Conservation (phyloP, 371 early-diverging fungal species). For the Mortierella sp. region DNA sequence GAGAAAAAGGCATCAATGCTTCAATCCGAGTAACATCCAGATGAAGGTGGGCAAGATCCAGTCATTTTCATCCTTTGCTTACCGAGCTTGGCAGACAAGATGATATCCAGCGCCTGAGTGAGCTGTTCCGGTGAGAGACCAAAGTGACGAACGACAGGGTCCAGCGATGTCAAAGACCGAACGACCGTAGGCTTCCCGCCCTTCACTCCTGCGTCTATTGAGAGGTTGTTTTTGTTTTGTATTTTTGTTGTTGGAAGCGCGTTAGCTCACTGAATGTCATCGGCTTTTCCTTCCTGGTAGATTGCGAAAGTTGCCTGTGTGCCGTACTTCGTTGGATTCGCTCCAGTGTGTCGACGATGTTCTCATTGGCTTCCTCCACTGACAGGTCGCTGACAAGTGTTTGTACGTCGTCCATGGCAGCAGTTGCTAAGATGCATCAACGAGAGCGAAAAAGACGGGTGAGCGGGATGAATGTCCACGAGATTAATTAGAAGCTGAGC, state of each 20-base stretch:
- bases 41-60: too few relatives aligned
- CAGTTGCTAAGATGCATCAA: conserved; percentile 6
- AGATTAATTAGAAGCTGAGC: not conserved
- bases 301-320: not conserved
- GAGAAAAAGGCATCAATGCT: not conserved
- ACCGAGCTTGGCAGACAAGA: conserved; percentile 39
- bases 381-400: conserved; percentile 18
- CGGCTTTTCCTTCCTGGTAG: not conserved
- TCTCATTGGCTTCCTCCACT: conserved; percentile 36
- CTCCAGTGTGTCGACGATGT: conserved; percentile 30
- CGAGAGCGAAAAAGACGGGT: not conserved
- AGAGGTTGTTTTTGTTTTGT: not conserved
- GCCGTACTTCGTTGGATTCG: conserved; percentile 44
- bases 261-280: not conserved
- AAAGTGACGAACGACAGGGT: conserved; percentile 22
- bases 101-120: conserved; percentile 25
- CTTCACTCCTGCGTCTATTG: conserved; percentile 47
- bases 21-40: not conserved
- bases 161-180: conserved; percentile 26
- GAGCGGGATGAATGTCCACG: not conserved
- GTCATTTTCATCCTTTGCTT: not conserved
- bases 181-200: conserved; percentile 41
- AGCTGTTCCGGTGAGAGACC: conserved; percentile 39
- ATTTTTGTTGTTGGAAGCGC: not conserved
- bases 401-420: not conserved